phyloP scores from a whole-genome alignment of 2,329 filamentous ascomycete genomes.

The Berkeleyomyces rouxiae region DNA sequence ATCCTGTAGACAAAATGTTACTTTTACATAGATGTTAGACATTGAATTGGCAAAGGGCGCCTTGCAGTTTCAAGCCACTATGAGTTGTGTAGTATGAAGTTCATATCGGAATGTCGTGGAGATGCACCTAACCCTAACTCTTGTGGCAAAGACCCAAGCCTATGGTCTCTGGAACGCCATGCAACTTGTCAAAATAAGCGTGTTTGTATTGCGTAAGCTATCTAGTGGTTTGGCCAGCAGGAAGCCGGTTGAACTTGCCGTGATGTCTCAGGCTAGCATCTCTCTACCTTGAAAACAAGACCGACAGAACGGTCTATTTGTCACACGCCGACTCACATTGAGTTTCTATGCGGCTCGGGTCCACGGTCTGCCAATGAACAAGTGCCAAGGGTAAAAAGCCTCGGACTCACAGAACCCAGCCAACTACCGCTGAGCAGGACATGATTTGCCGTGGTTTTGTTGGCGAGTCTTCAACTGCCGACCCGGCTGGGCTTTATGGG shows the following conservation, averaged over 20 bases:
- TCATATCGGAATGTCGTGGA: neutral
- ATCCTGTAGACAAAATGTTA: constrained; percentile 11
- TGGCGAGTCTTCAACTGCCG: too few relatives aligned
- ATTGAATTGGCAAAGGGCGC: neutral
- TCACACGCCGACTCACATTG: too few relatives aligned
- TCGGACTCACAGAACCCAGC: too few relatives aligned
- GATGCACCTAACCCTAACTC: neutral
- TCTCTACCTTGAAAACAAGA: neutral
- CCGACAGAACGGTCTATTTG: too few relatives aligned
- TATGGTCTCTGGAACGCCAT: neutral
- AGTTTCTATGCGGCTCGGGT: too few relatives aligned
- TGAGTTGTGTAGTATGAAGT: neutral
- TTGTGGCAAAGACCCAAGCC: neutral
- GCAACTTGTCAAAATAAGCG: neutral
- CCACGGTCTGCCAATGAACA: too few relatives aligned
- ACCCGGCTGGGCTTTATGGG: too few relatives aligned
- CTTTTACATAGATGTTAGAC: constrained; percentile 5
- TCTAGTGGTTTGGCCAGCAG: neutral
- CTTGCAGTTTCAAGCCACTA: neutral
- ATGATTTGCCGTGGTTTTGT: too few relatives aligned
- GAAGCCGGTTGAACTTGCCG: neutral
- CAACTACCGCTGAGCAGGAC: too few relatives aligned
- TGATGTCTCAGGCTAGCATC: neutral
- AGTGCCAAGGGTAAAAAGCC: too few relatives aligned
- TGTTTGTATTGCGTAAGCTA: neutral